These are phyloP conservation scores for Cyclocybe cylindracea DNA, from an alignment of 768 basidiomycete species.

Conservation along the genomic window DNA sequence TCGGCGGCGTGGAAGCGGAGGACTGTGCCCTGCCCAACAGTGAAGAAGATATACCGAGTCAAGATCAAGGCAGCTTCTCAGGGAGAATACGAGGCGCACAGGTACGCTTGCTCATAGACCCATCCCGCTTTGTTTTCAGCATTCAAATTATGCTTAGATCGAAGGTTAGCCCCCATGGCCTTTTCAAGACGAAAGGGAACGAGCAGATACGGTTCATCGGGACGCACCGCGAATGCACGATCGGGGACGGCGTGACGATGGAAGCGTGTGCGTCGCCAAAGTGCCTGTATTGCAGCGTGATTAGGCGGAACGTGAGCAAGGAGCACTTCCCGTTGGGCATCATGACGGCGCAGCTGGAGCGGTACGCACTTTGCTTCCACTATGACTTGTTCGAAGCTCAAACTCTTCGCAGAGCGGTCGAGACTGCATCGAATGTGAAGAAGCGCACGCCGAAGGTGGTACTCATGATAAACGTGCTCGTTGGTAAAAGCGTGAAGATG, in stretches of 20 bases:
- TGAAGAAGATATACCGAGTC: conserved; percentile 17
- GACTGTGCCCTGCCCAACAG: conserved; percentile 3
- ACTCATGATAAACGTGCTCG: conserved; percentile 9
- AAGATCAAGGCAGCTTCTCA: conserved; percentile 1
- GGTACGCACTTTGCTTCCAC: background rate
- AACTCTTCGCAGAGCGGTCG: conserved; percentile 7
- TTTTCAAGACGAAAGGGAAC: conserved; percentile 11
- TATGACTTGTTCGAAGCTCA: background rate
- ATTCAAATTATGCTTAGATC: background rate
- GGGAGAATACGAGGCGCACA: conserved; percentile 6
- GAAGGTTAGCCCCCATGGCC: background rate
- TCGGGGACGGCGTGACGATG: conserved; percentile 23
- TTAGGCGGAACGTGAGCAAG: conserved; percentile 6
- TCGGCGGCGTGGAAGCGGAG: conserved; percentile 6
- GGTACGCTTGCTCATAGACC: conserved; percentile 2
- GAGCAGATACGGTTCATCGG: conserved; percentile 20
- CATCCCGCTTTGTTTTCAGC: too few relatives aligned
- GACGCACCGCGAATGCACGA: conserved; percentile 18
- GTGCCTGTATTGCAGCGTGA: conserved; percentile 24
- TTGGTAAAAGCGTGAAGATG: conserved; percentile 13
- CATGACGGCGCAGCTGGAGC: conserved; percentile 12
- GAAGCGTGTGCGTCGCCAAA: conserved; percentile 16
- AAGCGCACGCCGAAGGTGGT: conserved; percentile 12
- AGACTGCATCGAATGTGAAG: background rate
- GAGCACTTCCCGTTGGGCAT: conserved; percentile 13